Base-by-base conservation (phyloP, 1,284 basidiomycete genomes). In the Irpex sp. region DNA sequence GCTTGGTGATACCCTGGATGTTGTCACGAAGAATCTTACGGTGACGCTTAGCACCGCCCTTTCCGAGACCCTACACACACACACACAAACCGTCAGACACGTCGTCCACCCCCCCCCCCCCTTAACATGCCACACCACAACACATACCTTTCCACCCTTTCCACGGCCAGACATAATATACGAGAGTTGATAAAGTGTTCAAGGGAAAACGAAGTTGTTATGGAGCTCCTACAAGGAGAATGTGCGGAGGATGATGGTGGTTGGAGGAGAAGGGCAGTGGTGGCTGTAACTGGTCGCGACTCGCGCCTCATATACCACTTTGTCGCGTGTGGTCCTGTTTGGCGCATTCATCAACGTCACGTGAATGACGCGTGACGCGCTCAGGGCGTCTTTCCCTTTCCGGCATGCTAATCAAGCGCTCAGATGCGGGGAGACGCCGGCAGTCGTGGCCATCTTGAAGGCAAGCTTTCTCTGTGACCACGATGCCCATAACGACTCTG, bases 1-100 rank as follows among this genome's bases (percentile, higher is more conserved):
- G 80, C 68, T 82, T 82, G 37, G 80, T 82, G 69, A 80, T 90
- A 80, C 77, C 83, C 77, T 86, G 84, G 75, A 87, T 87, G 80
- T 88, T 88, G 77, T 88, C 86, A 67, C 83, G 80, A 57, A 85
- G 73, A 64, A 85, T 82, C 78, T 84, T 84, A 72, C 84, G 80
- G 79, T 86, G 84, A 75, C 84, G 80, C 80, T 86, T 86, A 66
- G 75, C 75, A 61, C 75, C 75, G 60, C 76, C 75, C 67, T 73
- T 73, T 68, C 72, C 72, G 63, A 70, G 67, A 64, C 77, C 78
- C 73, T 65, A 56, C 39, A 39, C 39, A 45, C n/a, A n/a, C n/a
- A 63, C 28, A 28, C 28, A 58, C 49, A 58, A n/a, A 28, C 35
- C 19, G n/a, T 37, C 36, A 8, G 21, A 35, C 28, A 21, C 18